Evolutionary conservation across 1,284 basidiomycete genomes (phyloP).

Genomic region (Kwoniella shivajii): DNA sequence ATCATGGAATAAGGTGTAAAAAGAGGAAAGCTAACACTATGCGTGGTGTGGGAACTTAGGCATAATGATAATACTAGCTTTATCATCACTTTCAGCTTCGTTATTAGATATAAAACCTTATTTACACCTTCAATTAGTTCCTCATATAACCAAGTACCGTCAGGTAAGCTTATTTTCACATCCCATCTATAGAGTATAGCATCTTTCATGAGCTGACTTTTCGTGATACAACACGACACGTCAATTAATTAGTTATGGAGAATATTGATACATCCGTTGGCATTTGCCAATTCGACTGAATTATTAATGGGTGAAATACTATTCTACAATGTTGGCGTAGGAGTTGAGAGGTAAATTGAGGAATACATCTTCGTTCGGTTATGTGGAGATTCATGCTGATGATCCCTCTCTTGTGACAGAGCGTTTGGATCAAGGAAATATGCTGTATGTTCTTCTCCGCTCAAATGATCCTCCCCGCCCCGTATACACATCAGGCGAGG

Average conservation of each 20-base stretch:
- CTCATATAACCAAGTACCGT: constrained; percentile 54
- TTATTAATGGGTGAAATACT: constrained; percentile 75
- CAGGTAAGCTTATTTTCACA: constrained; percentile 40
- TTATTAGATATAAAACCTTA: constrained; percentile 84
- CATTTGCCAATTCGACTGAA: constrained; percentile 81
- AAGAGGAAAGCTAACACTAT: neutral
- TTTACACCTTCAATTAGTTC: constrained; percentile 69
- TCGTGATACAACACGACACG: too few species aligned
- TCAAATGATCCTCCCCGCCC: neutral
- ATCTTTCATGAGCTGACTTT: constrained; percentile 5
- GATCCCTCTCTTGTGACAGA: constrained; percentile 18
- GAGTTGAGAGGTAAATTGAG: constrained; percentile 65
- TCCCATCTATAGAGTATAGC: neutral
- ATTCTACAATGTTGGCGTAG: constrained; percentile 71
- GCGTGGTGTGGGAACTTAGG: constrained; percentile 57
- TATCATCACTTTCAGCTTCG: constrained; percentile 70
- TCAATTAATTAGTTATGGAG: constrained; percentile 74
- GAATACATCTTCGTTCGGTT: too few species aligned
- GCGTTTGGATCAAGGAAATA: constrained; percentile 84
- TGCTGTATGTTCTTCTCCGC: constrained; percentile 63
- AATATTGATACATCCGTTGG: constrained; percentile 70
- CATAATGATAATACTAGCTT: constrained; percentile 69
- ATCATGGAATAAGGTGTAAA: neutral
- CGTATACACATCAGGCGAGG: neutral
- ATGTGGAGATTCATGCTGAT: neutral